A percentile compares a stretch with the other conserved stretches of the same genome.
These are phyloP conservation scores for Saturnispora halmiae DNA, from an alignment of 805 yeast genomes.

Conservation along the genomic window DNA sequence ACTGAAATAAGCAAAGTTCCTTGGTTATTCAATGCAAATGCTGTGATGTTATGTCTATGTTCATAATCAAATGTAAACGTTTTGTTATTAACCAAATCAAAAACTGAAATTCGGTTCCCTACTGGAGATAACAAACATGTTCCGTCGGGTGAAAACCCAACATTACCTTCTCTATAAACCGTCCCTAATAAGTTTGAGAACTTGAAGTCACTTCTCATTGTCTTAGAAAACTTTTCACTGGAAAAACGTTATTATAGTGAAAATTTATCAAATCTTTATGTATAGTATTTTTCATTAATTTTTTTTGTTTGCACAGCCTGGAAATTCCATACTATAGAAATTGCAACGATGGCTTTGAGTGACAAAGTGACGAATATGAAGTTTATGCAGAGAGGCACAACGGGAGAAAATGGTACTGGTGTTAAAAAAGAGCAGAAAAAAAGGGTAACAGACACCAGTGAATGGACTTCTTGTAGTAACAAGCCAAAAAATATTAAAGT, in stretches of 20 bases:
- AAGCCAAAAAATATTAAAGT: slow-evolving; percentile 21
- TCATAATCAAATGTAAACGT: slow-evolving; percentile 89
- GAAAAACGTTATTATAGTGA: slow-evolving; percentile 1
- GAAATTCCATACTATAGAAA: background rate
- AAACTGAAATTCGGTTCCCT: slow-evolving; percentile 85
- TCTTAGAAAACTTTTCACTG: background rate
- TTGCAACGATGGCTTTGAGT: slow-evolving; percentile 3
- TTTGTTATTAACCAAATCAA: slow-evolving; percentile 74
- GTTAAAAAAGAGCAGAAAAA: slow-evolving; percentile 23
- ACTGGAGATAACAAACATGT: slow-evolving; percentile 79
- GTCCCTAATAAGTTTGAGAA: slow-evolving; percentile 89
- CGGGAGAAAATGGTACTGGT: slow-evolving; percentile 20
- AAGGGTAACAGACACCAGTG: slow-evolving; percentile 38
- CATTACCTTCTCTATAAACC: slow-evolving; percentile 88
- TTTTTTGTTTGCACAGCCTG: slow-evolving; percentile 8
- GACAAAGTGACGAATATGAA: slow-evolving; percentile 75
- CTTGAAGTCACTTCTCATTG: slow-evolving; percentile 81
- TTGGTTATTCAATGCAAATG: slow-evolving; percentile 77
- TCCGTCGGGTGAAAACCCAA: slow-evolving; percentile 81
- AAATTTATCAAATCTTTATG: background rate
- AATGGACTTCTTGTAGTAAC: slow-evolving; percentile 45
- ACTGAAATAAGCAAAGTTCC: slow-evolving; percentile 73
- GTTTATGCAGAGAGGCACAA: slow-evolving; percentile 42
- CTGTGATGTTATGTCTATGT: slow-evolving; percentile 73
- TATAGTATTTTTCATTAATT: background rate